Conservation (phyloP, 2,329 filamentous ascomycete genomes). For the Mollisia scopiformis region DNA sequence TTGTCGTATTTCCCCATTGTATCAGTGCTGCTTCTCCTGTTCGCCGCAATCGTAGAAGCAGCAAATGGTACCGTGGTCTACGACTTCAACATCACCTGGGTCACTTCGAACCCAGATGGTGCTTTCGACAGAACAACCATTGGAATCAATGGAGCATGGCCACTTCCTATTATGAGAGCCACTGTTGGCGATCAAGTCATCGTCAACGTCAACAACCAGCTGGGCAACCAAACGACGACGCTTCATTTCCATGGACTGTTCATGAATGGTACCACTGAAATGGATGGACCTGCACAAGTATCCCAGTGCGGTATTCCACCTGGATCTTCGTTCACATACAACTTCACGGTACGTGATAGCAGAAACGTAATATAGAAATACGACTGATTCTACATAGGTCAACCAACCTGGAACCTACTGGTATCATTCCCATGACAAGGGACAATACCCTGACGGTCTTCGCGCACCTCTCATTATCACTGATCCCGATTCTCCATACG, state of each 20-base stretch:
- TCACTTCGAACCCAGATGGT: slow-evolving; percentile 72
- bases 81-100: slow-evolving; percentile 73
- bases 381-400: slow-evolving; percentile 45
- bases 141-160: slow-evolving; percentile 79
- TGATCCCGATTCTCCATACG: slow-evolving; percentile 52
- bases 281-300: slow-evolving; percentile 71
- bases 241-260: slow-evolving; percentile 69
- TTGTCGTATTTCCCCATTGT: slow-evolving; percentile 45
- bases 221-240: slow-evolving; percentile 61
- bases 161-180: slow-evolving; percentile 67
- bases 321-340: slow-evolving; percentile 68
- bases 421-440: slow-evolving; percentile 65
- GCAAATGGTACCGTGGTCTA: slow-evolving; percentile 52
- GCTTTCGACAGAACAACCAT: slow-evolving; percentile 66
- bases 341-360: slow-evolving; percentile 57
- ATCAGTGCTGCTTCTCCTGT: slow-evolving; percentile 32
- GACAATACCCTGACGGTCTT: slow-evolving; percentile 62
- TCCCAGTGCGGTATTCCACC: slow-evolving; percentile 70
- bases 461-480: slow-evolving; percentile 59
- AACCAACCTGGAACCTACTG: slow-evolving; percentile 76
- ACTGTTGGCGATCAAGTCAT: slow-evolving; percentile 60
- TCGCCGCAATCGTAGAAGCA: slow-evolving; percentile 40
- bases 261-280: slow-evolving; percentile 65
- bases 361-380: neutral
- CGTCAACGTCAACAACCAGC: slow-evolving; percentile 41